Evolutionary conservation across 139 green algal species (phyloP), one percentile per base, ranked within the genome.

Genomic region (Chlamydomonas eustigma): DNA sequence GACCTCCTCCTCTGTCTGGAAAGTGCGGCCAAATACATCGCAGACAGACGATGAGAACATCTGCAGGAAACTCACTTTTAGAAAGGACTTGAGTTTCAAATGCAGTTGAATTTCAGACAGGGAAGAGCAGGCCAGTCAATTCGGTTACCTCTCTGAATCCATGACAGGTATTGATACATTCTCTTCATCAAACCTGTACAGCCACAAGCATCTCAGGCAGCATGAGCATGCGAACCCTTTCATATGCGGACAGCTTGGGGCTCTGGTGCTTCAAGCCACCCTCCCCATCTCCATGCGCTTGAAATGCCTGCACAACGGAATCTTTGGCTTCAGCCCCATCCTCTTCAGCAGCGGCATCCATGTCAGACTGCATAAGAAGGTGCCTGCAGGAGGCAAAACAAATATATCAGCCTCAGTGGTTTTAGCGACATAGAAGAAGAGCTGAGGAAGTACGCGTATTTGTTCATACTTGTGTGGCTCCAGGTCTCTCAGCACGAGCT

Each of bases 401-500:
- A n/a, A n/a, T n/a, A n/a, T n/a, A n/a, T n/a, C n/a, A n/a, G n/a
- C n/a, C n/a, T n/a, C n/a, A n/a, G n/a, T n/a, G n/a, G n/a, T n/a
- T n/a, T n/a, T n/a, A n/a, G n/a, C n/a, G n/a, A n/a, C n/a, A n/a
- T n/a, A n/a, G n/a, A n/a, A n/a, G n/a, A n/a, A n/a, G n/a, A n/a
- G n/a, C n/a, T n/a, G n/a, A n/a, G n/a, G n/a, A n/a, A n/a, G n/a
- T n/a, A n/a, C n/a, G n/a, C n/a, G n/a, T n/a, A n/a, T n/a, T n/a
- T n/a, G n/a, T n/a, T n/a, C n/a, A n/a, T n/a, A n/a, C 52, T 68
- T 68, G 52, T 68, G 52, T 4, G 52, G 52, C 52, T 68, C 52
- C 18, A 68, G 52, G 18, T 68, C 52, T 28, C 52, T 25, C 52
- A 68, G 52, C 52, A 68, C 52, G n/a, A 22, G 12, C 12, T 28